Percentiles rank a stretch among this genome's conserved stretches.
Conservation (phyloP, 176 grass and related monocot species). For the Oryza glaberrima region DNA sequence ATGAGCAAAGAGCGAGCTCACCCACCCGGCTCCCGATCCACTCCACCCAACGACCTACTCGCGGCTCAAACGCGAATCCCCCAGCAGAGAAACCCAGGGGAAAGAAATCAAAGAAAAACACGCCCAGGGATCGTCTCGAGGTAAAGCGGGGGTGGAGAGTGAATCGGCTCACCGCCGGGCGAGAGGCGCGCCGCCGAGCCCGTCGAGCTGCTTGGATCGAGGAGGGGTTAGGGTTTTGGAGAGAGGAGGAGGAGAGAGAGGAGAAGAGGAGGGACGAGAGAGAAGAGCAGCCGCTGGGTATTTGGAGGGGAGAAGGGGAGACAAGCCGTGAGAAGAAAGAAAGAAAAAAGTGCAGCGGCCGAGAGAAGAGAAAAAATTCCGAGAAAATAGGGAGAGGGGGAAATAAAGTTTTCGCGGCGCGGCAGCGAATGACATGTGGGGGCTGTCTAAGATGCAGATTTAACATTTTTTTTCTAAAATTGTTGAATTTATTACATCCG, state of each 20-base stretch:
- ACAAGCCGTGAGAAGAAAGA: slow-evolving; percentile 38
- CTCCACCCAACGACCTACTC: not conserved
- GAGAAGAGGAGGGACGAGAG: not conserved
- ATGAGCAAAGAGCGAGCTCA: not conserved
- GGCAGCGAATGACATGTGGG: no score
- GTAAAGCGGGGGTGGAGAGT: not conserved
- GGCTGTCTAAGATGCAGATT: no score
- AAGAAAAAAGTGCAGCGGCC: not conserved
- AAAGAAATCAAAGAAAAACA: not conserved
- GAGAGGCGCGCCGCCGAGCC: slow-evolving; percentile 2
- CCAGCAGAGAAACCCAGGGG: not conserved
- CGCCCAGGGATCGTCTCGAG: not conserved
- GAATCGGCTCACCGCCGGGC: slow-evolving; percentile 19
- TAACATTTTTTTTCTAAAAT: no score
- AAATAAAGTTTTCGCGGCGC: no score
- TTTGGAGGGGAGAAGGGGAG: not conserved
- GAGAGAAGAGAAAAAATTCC: not conserved
- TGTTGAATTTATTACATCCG: no score
- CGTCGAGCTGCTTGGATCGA: not conserved
- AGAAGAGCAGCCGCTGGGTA: not conserved
- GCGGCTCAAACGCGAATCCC: not conserved
- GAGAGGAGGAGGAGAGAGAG: not conserved
- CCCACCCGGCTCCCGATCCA: not conserved
- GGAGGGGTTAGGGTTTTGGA: slow-evolving; percentile 54
- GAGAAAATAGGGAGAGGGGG: not conserved